Conservation (phyloP, 495 filamentous ascomycete genomes). For the Trichoderma gamsii region DNA sequence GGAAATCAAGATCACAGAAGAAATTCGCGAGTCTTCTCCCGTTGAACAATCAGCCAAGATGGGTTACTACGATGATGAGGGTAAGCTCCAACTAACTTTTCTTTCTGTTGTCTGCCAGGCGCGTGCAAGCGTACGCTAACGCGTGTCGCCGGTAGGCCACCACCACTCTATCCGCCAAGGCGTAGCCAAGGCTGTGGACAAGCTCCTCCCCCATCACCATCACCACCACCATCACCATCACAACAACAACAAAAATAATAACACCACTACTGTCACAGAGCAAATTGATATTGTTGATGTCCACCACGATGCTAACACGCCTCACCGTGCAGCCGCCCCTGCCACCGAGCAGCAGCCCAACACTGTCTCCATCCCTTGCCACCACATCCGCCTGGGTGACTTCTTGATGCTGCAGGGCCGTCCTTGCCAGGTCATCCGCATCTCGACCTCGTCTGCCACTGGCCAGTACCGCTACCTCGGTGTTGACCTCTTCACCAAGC, state of each 20-base stretch:
- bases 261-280: constrained; percentile 8
- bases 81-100: constrained; percentile 31
- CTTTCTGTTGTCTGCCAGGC: constrained; percentile 20
- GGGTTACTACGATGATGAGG: constrained; percentile 98
- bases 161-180: constrained; percentile 92
- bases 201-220: constrained; percentile 62
- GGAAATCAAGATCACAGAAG: constrained; percentile 28
- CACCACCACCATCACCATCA: constrained; percentile 45
- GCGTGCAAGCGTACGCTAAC: constrained; percentile 26
- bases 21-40: constrained; percentile 39
- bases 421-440: constrained; percentile 99
- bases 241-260: constrained; percentile 17
- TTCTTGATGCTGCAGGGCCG: constrained; percentile 98
- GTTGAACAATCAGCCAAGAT: constrained; percentile 58
- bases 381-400: constrained; percentile 98
- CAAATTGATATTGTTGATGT: constrained; percentile 46
- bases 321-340: constrained; percentile 23
- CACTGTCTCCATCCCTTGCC: constrained; percentile 96
- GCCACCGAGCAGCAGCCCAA: constrained; percentile 48
- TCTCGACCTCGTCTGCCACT: constrained; percentile 95
- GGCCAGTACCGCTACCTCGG: constrained; percentile 99
- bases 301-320: constrained; percentile 30
- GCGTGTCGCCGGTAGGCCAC: constrained; percentile 49
- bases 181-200: constrained; percentile 74
- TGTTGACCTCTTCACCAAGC: constrained; percentile 98